Percentiles rank a stretch among this genome's conserved stretches.
Conservation (phyloP, 768 basidiomycete species). For the Amanita molliuscula region DNA sequence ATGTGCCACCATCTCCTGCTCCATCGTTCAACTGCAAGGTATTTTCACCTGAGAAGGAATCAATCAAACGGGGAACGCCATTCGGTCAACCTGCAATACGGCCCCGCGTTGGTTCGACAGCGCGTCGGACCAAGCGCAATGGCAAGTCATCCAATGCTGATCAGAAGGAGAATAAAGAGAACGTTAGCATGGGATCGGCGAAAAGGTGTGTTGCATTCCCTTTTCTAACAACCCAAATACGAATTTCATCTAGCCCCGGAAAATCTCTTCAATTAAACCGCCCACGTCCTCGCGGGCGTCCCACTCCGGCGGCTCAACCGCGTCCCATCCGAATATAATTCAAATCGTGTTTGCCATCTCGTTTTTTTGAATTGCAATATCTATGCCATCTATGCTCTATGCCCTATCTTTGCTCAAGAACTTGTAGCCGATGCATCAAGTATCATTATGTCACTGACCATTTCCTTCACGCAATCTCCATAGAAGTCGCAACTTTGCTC, state of each 20-base stretch:
- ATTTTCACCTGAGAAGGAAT: conserved; percentile 21
- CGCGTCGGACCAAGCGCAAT: conserved; percentile 52
- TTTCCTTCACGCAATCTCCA: background rate
- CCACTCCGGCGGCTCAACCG: conserved; percentile 30
- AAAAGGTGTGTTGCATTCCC: conserved; percentile 42
- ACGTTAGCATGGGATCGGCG: conserved; percentile 25
- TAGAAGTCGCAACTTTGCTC: background rate
- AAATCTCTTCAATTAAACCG: conserved; percentile 37
- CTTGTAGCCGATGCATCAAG: background rate
- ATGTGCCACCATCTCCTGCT: conserved; percentile 7
- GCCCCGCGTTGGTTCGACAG: conserved; percentile 43
- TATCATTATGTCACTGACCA: background rate
- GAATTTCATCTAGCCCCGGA: conserved; percentile 25
- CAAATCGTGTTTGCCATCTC: background rate
- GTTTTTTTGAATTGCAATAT: background rate
- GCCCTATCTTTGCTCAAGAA: background rate
- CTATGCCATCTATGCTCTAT: conserved; percentile 4
- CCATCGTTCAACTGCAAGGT: conserved; percentile 27
- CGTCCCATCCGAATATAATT: conserved; percentile 25
- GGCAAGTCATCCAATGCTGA: conserved; percentile 34
- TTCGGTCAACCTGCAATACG: conserved; percentile 27
- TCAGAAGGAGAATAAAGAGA: conserved; percentile 40
- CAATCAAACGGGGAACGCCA: conserved; percentile 24
- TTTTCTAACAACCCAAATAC: background rate
- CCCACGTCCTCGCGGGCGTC: conserved; percentile 39